A percentile compares a stretch with the other conserved stretches of the same genome.
Evolutionary conservation across 2,329 filamentous ascomycete species (phyloP).

Genomic region (Trichoderma sp.): DNA sequence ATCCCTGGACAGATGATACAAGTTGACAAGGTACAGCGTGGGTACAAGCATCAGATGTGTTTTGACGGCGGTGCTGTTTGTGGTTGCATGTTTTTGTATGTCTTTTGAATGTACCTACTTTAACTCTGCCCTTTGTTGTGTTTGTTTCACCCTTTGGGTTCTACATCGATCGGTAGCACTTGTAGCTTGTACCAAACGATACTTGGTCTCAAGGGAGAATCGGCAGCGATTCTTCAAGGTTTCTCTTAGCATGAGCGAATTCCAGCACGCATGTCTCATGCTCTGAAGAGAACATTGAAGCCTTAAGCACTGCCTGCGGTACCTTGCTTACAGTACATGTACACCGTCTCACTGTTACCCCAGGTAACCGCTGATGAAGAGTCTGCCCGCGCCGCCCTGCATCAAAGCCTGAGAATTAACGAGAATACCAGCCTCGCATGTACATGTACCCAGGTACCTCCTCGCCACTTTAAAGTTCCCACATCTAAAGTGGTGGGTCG

Average conservation of each 20-base stretch:
- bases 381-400: neutral
- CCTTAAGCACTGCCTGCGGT: neutral
- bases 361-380: neutral
- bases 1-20: neutral
- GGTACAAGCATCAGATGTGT: neutral
- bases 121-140: neutral
- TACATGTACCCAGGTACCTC: constrained; percentile 3
- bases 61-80: neutral
- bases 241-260: neutral
- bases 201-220: neutral
- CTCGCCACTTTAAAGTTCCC: constrained; percentile 13
- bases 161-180: neutral
- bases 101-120: neutral
- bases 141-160: neutral
- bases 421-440: neutral
- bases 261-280: neutral
- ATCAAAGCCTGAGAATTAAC: neutral
- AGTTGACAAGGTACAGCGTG: neutral
- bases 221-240: neutral
- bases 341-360: neutral
- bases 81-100: neutral
- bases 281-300: neutral
- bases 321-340: neutral
- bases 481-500: constrained; percentile 18
- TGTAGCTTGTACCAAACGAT: neutral